These are phyloP conservation scores for Heterococcus sp. DNA, from an alignment of 108 stramenopile genomes.

Conservation along the genomic window DNA sequence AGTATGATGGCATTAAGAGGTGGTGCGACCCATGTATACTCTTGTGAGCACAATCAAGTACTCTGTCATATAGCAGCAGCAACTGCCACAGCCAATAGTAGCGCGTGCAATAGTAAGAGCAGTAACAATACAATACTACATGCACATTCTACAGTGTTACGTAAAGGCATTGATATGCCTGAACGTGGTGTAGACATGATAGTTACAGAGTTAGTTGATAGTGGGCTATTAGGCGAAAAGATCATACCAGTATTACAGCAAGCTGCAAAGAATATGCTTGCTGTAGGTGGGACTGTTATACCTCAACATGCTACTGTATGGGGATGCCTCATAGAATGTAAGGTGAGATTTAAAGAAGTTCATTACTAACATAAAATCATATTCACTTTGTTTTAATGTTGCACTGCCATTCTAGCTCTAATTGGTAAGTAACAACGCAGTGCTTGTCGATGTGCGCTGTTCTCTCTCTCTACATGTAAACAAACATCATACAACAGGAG, in stretches of 20 bases:
- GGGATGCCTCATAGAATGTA: background rate
- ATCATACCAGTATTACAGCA: conserved; percentile 43
- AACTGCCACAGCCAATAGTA: background rate
- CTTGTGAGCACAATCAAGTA: conserved; percentile 46
- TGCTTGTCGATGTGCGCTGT: too few relatives aligned
- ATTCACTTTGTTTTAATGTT: too few relatives aligned
- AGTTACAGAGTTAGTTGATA: conserved; percentile 54
- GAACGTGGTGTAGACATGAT: conserved; percentile 38
- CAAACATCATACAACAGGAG: too few relatives aligned
- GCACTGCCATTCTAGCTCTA: too few relatives aligned
- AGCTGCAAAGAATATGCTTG: background rate
- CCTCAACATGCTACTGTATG: background rate
- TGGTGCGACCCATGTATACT: conserved; percentile 42
- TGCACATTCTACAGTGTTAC: conserved; percentile 29
- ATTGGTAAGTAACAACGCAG: too few relatives aligned
- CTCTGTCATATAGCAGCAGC: conserved; percentile 22
- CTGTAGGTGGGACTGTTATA: background rate
- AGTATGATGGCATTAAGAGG: conserved; percentile 38
- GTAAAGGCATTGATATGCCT: conserved; percentile 28
- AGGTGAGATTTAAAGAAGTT: too few relatives aligned
- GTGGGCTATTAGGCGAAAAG: conserved; percentile 46
- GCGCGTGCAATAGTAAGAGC: too few relatives aligned
- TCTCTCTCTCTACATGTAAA: too few relatives aligned
- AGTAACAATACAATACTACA: conserved; percentile 39
- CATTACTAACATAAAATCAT: too few relatives aligned